These are phyloP conservation scores for Pharnaceum exiguum DNA, from an alignment of 148 eudicot genomes.

Conservation along the genomic window DNA sequence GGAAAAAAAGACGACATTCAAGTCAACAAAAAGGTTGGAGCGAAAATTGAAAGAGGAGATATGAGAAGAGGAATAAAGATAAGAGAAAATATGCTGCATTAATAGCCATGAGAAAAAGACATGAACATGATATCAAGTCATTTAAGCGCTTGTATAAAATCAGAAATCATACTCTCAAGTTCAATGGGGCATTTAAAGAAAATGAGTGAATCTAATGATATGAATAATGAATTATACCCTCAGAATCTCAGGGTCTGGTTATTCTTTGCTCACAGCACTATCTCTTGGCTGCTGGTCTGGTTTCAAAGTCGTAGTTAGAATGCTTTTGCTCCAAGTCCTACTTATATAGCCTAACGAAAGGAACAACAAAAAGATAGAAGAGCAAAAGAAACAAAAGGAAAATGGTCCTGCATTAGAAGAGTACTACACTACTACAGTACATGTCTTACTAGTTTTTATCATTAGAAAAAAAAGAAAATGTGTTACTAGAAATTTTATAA, in stretches of 20 bases:
- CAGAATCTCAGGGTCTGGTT: constrained; percentile 10
- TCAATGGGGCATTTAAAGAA: constrained; percentile 1
- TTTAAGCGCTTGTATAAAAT: no score
- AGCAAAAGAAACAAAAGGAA: constrained; percentile 24
- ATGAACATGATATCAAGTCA: not conserved
- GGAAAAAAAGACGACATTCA: not conserved
- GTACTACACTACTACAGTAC: no score
- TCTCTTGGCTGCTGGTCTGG: no score
- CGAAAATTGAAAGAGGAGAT: no score
- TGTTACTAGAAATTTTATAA: no score
- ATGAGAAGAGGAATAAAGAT: not conserved
- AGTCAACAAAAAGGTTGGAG: no score
- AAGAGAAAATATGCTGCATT: constrained; percentile 1
- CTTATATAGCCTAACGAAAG: constrained; percentile 18
- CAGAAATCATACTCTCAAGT: no score
- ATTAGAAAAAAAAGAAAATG: no score
- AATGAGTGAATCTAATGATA: constrained; percentile 13
- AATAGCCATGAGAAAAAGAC: not conserved
- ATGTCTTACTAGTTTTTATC: no score
- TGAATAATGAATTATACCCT: constrained; percentile 2
- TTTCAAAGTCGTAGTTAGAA: not conserved
- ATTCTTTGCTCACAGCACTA: constrained; percentile 1
- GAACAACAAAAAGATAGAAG: not conserved
- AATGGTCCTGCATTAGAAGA: constrained; percentile 29
- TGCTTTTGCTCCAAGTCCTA: constrained; percentile 12